Evolutionary conservation across 2,329 filamentous ascomycete species (phyloP), one percentile per base, ranked within the genome.

Genomic region (Fusarium musae): DNA sequence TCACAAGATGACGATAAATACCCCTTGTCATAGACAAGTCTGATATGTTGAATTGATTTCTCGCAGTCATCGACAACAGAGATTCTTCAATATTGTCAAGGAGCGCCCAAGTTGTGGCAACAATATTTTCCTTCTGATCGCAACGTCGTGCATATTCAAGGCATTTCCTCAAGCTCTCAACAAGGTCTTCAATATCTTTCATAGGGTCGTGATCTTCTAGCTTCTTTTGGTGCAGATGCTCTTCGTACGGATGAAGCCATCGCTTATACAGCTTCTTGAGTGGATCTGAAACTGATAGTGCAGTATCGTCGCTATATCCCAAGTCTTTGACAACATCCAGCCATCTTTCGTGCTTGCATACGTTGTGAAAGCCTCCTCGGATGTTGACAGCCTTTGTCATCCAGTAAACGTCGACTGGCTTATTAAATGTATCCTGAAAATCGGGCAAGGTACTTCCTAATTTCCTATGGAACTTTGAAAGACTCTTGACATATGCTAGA

Each of bases 1-100:
- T 63, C 9, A 66, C n/a, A 16, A 65, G 12, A n/a, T 65, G 52
- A 10, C 60, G 64, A 34, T 46, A 66, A 17, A 42, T 56, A 7
- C 60, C 60, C 17, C 44, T 57, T 13, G 16, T 12, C 17, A 19
- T 46, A 16, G 7, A 59, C 4, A 42, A 3, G n/a, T 65, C n/a
- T 19, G 21, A 15, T 13, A n/a, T 36, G 21, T 52, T 32, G 7
- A 59, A 47, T 28, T 59, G 52, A 7, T 15, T 13, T 26, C 44
- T 40, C 23, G 16, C 40, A 16, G 32, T 30, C 59, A 65, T 66
- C 3, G n/a, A 15, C 2, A n/a, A 36, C 13, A 65, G 28, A 2
- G 11, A 23, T 9, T 43, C 43, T 28, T 65, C 60, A 6, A 37
- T 9, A 19, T 52, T 39, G 15, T 66, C 50, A 30, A 66, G 63